Evolutionary conservation across 345 rosid species (phyloP), one percentile per base, ranked within the genome.

Genomic region (Hypericum perforatum): DNA sequence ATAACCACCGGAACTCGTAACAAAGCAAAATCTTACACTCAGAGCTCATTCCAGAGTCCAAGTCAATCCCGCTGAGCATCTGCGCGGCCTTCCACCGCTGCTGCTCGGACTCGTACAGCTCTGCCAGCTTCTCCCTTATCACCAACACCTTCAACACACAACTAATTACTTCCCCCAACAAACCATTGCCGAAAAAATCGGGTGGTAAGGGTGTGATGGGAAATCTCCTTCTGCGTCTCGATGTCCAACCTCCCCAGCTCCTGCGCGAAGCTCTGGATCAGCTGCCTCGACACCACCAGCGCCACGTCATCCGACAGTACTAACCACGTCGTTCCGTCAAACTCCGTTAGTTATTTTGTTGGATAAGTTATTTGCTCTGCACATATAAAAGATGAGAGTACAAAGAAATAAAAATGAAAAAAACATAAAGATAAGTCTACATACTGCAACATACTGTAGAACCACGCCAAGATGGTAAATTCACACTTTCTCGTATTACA

Each of bases 41-140:
- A 62, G 54, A 86, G 96, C 98, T 87, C 95, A 88, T 88, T 74
- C 82, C 88, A 53, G 96, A 92, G 44, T 92, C 98, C 37, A 88
- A 70, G 74, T 92, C 94, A 74, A 92, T 92, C 48, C 98, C 98
- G 62, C 98, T 88, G 43, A 92, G 86, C 95, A 92, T 92, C 76
- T 92, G 94, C 2, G 98, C 96, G 9, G 98, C 98, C 74, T 77
- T 85, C 22, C 96, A 88, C 96, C 98, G 83, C 47, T 85, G 81
- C 63, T 81, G 90, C 65, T 88, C 96, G 0, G 96, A 88, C 57
- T 92, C 98, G 54, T 83, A 92, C 57, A 83, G 73, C 58, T 77
- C 94, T 3, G 96, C 95, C 73, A 92, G 98, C 60, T 92, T 92
- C 76, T 92, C 98, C 69, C 98, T 74, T 51, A 85, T 83, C 63